phyloP scores from a whole-genome alignment of 805 yeast species.

The Kluyveromyces starmeri region DNA sequence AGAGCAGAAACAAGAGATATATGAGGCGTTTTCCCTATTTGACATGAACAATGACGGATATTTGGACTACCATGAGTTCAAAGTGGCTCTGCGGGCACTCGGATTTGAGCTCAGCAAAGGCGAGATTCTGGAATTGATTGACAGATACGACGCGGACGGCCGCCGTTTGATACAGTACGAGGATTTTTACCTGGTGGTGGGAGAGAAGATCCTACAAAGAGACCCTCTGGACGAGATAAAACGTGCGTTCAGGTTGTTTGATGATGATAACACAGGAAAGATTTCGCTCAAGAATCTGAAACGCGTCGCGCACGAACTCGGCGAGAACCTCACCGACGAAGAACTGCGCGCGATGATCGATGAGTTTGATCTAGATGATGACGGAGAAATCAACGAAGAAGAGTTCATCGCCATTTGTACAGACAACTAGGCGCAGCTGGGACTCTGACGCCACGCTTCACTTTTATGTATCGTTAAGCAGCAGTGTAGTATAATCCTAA shows the following conservation, averaged over 20 bases:
- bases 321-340: slow-evolving; percentile 86
- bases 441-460: too few species aligned
- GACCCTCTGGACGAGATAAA: slow-evolving; percentile 90
- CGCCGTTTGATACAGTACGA: slow-evolving; percentile 67
- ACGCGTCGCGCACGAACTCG: slow-evolving; percentile 85
- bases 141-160: slow-evolving; percentile 73
- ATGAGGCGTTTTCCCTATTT: slow-evolving; percentile 85
- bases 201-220: slow-evolving; percentile 71
- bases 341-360: slow-evolving; percentile 95
- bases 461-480: too few species aligned
- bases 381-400: slow-evolving; percentile 87
- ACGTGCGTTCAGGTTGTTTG: slow-evolving; percentile 83
- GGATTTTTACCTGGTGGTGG: slow-evolving; percentile 65
- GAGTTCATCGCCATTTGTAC: slow-evolving; percentile 86
- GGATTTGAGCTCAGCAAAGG: slow-evolving; percentile 79
- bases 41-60: slow-evolving; percentile 89
- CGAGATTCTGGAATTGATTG: slow-evolving; percentile 67
- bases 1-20: slow-evolving; percentile 83
- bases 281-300: slow-evolving; percentile 74
- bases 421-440: slow-evolving; percentile 37
- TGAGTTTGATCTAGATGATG: slow-evolving; percentile 92
- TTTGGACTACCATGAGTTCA: slow-evolving; percentile 86
- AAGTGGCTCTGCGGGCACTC: slow-evolving; percentile 87
- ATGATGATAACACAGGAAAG: slow-evolving; percentile 80
- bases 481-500: too few species aligned